Evolutionary conservation across 306 rosid genomes (phyloP).

Genomic region (Cicer yamashitae): DNA sequence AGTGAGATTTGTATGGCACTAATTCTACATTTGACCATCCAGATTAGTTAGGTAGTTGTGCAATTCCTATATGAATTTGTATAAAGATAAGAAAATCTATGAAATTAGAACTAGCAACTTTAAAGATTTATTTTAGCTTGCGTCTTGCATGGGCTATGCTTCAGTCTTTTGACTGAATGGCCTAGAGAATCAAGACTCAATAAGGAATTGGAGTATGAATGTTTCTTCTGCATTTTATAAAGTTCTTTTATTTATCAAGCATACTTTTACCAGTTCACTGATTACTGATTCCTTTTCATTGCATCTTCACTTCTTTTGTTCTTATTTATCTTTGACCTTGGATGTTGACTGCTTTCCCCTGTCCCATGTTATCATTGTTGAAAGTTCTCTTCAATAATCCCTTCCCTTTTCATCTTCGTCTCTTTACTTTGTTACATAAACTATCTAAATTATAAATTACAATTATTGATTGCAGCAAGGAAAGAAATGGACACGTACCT

Average conservation of each 20-base stretch:
- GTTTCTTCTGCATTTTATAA: constrained; percentile 19
- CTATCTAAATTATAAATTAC: constrained; percentile 28
- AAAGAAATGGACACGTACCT: constrained; percentile 81
- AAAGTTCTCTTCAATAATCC: constrained; percentile 27
- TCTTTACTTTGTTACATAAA: constrained; percentile 5
- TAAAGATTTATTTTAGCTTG: background rate
- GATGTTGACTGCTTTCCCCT: constrained; percentile 18
- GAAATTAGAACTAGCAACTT: constrained; percentile 1
- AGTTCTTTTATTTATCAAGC: constrained; percentile 20
- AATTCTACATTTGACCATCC: constrained; percentile 6
- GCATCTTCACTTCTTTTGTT: constrained; percentile 18
- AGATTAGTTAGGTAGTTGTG: background rate
- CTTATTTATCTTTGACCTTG: constrained; percentile 21
- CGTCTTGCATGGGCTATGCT: background rate
- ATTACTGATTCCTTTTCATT: constrained; percentile 10
- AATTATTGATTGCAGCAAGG: constrained; percentile 69
- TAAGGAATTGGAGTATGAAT: constrained; percentile 10
- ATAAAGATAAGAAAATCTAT: background rate
- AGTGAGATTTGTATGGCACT: background rate
- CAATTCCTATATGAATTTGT: background rate
- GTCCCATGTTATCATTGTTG: background rate
- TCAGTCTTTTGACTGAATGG: constrained; percentile 25
- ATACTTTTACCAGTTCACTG: background rate
- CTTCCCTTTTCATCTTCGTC: constrained; percentile 32
- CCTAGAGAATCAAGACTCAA: constrained; percentile 33